These are phyloP conservation scores for Leptodontidium sp. DNA, from an alignment of 2,329 filamentous ascomycete genomes.

Conservation along the genomic window DNA sequence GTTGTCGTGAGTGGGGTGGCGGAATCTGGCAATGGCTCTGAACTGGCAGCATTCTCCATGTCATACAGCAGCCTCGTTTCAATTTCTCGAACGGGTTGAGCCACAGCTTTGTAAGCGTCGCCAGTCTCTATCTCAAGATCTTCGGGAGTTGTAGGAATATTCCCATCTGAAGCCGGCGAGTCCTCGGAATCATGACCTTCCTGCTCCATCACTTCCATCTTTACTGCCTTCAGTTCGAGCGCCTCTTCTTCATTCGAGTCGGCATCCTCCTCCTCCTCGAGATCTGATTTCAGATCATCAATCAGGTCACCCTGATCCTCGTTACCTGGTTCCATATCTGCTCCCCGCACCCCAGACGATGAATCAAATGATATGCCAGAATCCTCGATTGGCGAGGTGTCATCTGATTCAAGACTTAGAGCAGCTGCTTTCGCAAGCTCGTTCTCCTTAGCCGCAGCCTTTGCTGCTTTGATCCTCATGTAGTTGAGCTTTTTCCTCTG, in stretches of 20 bases:
- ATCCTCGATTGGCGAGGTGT: not conserved
- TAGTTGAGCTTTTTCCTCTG: constrained; percentile 23
- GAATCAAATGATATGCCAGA: not conserved
- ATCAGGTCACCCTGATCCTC: not conserved
- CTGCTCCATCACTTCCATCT: not conserved
- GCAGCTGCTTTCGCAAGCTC: not conserved
- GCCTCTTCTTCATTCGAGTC: not conserved
- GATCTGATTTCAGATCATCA: not conserved
- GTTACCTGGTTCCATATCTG: not conserved
- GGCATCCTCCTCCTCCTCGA: not conserved
- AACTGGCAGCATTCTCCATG: not conserved
- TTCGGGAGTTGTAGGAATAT: constrained; percentile 12
- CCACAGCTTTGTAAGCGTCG: not conserved
- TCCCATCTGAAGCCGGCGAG: constrained; percentile 19
- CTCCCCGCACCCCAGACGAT: not conserved
- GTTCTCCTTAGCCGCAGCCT: constrained; percentile 6
- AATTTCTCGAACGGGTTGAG: not conserved
- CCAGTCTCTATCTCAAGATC: not conserved
- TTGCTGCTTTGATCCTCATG: constrained; percentile 10
- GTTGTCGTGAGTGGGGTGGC: not conserved
- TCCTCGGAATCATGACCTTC: constrained; percentile 7
- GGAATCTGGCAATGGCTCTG: not conserved
- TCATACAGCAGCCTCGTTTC: not conserved
- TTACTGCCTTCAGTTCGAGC: not conserved
- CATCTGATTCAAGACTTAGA: not conserved